These are phyloP conservation scores for Blakeslea trispora DNA, from an alignment of 371 early-diverging fungal genomes.

Conservation along the genomic window DNA sequence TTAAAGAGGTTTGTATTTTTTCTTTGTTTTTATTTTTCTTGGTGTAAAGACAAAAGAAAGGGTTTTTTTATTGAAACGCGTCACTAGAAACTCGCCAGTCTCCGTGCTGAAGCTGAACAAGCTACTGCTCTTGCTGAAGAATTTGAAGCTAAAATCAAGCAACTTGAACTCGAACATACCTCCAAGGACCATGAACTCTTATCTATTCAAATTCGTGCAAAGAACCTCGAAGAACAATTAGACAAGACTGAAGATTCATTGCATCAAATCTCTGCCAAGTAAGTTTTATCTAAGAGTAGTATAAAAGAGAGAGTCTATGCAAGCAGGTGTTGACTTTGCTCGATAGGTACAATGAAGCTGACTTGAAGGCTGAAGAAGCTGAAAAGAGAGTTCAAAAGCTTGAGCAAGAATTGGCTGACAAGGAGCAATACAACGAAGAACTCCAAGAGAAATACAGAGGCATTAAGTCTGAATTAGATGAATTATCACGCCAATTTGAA, in stretches of 20 bases:
- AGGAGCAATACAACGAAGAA: slow-evolving; percentile 69
- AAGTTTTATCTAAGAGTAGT: too few relatives aligned
- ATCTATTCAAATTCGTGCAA: slow-evolving; percentile 70
- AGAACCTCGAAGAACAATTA: slow-evolving; percentile 65
- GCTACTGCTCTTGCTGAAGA: slow-evolving; percentile 68
- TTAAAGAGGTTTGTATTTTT: slow-evolving; percentile 20
- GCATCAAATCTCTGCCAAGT: slow-evolving; percentile 61
- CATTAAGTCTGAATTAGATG: slow-evolving; percentile 75
- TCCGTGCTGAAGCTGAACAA: slow-evolving; percentile 75
- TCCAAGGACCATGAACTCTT: slow-evolving; percentile 77
- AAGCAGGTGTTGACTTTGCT: background rate
- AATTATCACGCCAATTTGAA: slow-evolving; percentile 71
- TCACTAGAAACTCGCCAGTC: slow-evolving; percentile 62
- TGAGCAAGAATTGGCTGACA: slow-evolving; percentile 65
- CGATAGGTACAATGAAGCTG: slow-evolving; percentile 68
- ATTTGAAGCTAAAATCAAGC: slow-evolving; percentile 68
- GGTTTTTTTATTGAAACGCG: background rate
- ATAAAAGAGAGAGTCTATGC: background rate
- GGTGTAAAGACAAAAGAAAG: too few relatives aligned
- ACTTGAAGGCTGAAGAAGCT: slow-evolving; percentile 74
- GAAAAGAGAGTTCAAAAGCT: slow-evolving; percentile 67
- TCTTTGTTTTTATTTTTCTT: too few relatives aligned
- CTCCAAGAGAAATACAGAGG: slow-evolving; percentile 59
- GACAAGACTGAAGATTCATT: slow-evolving; percentile 66
- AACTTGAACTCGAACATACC: slow-evolving; percentile 60